Base-by-base conservation (phyloP, 495 filamentous ascomycete genomes). In the Penicillium cinerascens region DNA sequence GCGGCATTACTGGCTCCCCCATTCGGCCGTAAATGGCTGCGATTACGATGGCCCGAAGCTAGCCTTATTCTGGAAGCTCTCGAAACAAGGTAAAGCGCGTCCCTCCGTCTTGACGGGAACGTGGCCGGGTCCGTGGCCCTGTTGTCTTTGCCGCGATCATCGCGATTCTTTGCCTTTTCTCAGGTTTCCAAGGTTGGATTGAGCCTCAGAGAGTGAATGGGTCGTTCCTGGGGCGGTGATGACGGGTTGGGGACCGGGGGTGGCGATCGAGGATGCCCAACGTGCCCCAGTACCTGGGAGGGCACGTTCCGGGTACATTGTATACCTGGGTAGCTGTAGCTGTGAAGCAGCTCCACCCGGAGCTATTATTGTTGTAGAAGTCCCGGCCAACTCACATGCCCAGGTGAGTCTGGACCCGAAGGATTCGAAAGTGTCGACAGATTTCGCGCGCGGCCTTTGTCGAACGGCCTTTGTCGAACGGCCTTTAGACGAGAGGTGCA, bases 1-100 rank as follows among this genome's bases (percentile, higher is more conserved):
- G 22, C 29, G 11, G 18, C 45, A 20, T 22, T 36, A 15, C 29
- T 41, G 25, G 22, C 9, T 44, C 29, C 20, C 25, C 26, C n/a
- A 7, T 16, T 42, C 17, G 15, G 11, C 51, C 35, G 10, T 54
- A 46, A 54, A 56, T 56, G 58, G 38, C 27, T 50, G 18, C 44
- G 45, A 53, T 57, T 60, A 56, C 54, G 56, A 59, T 46, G 35
- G 45, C 36, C 37, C 23, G 27, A 21, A 25, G 52, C 63, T 65
- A 65, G 45, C 51, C 63, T 63, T 29, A 17, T 65, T 58, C 59
- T 63, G 59, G 63, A 60, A 63, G 59, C 53, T 42, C 45, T 39
- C 37, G 37, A 39, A 39, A 16, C 37, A 39, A 39, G 18, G n/a
- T 2, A 38, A 47, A 42, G 18, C 38, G 29, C 38, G 42, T 10